phyloP scores from a whole-genome alignment of 176 grass and related monocot species.

The Zoysia pacifica region DNA sequence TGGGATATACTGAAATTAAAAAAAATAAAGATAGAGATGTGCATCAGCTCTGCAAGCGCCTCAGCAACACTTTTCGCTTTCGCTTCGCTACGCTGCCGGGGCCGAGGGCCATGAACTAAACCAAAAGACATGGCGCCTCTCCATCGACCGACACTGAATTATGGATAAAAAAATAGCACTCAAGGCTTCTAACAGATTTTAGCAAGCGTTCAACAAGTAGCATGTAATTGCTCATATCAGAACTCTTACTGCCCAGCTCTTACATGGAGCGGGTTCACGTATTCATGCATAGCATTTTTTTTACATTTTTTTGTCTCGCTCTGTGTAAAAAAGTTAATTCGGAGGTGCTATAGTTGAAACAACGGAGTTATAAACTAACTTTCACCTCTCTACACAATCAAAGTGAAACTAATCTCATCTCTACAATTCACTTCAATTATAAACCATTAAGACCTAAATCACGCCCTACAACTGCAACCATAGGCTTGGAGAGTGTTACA shows the following conservation, averaged over 20 bases:
- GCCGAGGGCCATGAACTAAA: slow-evolving; percentile 61
- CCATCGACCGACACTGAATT: slow-evolving; percentile 35
- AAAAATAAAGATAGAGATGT: not conserved
- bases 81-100: slow-evolving; percentile 61
- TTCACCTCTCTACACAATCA: no score
- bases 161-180: slow-evolving; percentile 57
- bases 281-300: no score
- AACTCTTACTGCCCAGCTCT: not conserved
- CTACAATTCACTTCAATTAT: slow-evolving; percentile 53
- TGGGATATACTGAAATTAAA: no score
- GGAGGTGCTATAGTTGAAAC: slow-evolving; percentile 27
- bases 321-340: no score
- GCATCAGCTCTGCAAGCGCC: slow-evolving; percentile 71
- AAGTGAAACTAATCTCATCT: not conserved
- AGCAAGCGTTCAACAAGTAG: slow-evolving; percentile 54
- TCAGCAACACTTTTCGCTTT: slow-evolving; percentile 36
- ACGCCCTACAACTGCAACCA: slow-evolving; percentile 2
- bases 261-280: no score
- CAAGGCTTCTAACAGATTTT: slow-evolving; percentile 66
- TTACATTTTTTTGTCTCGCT: no score
- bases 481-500: slow-evolving; percentile 29
- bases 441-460: not conserved
- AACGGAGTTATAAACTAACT: no score
- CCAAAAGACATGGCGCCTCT: slow-evolving; percentile 65
- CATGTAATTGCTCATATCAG: slow-evolving; percentile 73